These are phyloP conservation scores for Yamadazyma ubonensis DNA, from an alignment of 805 yeast species.

Conservation along the genomic window DNA sequence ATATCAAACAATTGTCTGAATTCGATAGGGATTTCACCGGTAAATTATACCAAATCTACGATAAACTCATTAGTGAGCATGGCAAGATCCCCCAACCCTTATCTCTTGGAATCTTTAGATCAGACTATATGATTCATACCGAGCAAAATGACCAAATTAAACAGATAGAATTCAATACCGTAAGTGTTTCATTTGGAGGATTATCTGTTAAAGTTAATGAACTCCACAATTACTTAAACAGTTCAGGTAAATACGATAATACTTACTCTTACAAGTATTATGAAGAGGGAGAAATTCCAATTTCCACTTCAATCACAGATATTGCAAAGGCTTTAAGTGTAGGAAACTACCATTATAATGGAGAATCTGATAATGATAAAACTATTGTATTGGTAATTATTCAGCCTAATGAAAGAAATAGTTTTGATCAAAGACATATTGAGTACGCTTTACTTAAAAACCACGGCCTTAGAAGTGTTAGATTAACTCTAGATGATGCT, in stretches of 20 bases:
- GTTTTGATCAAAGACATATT: slow-evolving; percentile 84
- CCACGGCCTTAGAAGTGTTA: slow-evolving; percentile 57
- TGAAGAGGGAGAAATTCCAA: slow-evolving; percentile 53
- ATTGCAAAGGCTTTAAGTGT: slow-evolving; percentile 69
- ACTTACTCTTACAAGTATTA: slow-evolving; percentile 42
- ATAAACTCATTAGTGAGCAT: slow-evolving; percentile 41
- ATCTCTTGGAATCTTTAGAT: slow-evolving; percentile 81
- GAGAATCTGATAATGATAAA: slow-evolving; percentile 24
- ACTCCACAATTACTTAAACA: slow-evolving; percentile 67
- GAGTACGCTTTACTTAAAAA: slow-evolving; percentile 65
- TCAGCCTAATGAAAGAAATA: slow-evolving; percentile 84
- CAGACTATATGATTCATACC: slow-evolving; percentile 73
- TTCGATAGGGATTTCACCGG: slow-evolving; percentile 82
- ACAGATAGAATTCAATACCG: slow-evolving; percentile 95
- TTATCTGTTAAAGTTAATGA: slow-evolving; percentile 76
- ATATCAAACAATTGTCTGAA: slow-evolving; percentile 52
- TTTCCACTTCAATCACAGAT: slow-evolving; percentile 60
- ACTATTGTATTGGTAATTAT: slow-evolving; percentile 72
- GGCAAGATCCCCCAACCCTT: slow-evolving; percentile 56
- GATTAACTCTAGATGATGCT: slow-evolving; percentile 68
- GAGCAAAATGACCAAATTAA: slow-evolving; percentile 50
- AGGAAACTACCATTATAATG: slow-evolving; percentile 60
- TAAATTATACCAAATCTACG: slow-evolving; percentile 61
- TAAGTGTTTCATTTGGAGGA: slow-evolving; percentile 94
- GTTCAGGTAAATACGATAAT: slow-evolving; percentile 53